Evolutionary conservation across 2,329 filamentous ascomycete genomes (phyloP), one percentile per base, ranked within the genome.

Genomic region (Bretziella fagacearum): DNA sequence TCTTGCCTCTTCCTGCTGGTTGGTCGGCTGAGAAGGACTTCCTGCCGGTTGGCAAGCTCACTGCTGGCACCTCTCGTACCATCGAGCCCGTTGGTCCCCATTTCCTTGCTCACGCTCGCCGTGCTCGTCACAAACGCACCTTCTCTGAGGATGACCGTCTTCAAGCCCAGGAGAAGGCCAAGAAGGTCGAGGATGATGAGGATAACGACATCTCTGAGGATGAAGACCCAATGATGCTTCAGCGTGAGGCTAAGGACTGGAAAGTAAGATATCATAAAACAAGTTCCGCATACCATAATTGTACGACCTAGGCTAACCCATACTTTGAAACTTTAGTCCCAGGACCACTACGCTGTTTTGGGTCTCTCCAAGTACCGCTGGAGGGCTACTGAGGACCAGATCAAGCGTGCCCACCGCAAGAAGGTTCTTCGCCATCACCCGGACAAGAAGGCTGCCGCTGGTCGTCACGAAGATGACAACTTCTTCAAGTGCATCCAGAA

Each of bases 401-500:
- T 98, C 73, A 96, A 95, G 74, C 84, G 84, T 57, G 91, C 93
- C 55, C 89, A 98, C 70, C 85, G 91, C 70, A 95, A 93, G 78
- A 98, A 98, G 81, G 91, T 98, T 54, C 81, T 98, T 55, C 89
- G 86, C 69, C 91, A 98, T 65, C 91, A 98, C 66, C 91, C 91
- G 52, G 91, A 98, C 65, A 98, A 98, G 80, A 93, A 93, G 70
- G 91, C 93, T 13, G 91, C 91, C 23, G 75, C 80, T 41, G 91
- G 91, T 52, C 74, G 77, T 57, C 74, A 77, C 56, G 87, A 96
- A 58, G 89, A 95, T 65, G 91, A 98, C 65, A 84, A 83, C 63
- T 98, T 98, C 73, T 98, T 98, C 81, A 98, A 98, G 75, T 98
- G 93, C 66, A 98, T 98, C 64, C 93, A 98, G 64, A 95, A 95